A percentile compares a stretch with the other conserved stretches of the same genome.
Evolutionary conservation across 495 filamentous ascomycete species (phyloP).

Genomic region (Penicillium samsonianum): DNA sequence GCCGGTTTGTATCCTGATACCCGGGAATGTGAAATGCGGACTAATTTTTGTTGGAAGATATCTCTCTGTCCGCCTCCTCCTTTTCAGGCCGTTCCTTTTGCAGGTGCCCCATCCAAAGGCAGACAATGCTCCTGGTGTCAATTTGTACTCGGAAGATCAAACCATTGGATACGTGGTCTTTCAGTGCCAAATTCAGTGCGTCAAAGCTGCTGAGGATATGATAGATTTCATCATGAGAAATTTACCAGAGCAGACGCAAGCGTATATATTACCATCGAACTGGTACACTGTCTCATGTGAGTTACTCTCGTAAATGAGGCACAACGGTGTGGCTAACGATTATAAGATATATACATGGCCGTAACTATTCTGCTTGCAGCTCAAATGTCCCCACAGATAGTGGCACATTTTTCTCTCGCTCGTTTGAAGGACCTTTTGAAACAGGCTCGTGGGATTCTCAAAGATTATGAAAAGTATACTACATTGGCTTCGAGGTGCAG

Average conservation of each 20-base stretch:
- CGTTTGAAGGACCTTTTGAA: slow-evolving; percentile 6
- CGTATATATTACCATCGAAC: slow-evolving; percentile 21
- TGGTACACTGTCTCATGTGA: slow-evolving; percentile 14
- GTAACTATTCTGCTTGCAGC: slow-evolving; percentile 21
- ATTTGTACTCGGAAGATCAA: slow-evolving; percentile 5
- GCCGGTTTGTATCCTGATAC: slow-evolving; percentile 6
- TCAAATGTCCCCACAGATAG: slow-evolving; percentile 13
- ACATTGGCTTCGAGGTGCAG: slow-evolving; percentile 8
- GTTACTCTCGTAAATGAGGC: neutral
- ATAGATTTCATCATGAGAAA: slow-evolving; percentile 17
- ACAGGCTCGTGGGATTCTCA: slow-evolving; percentile 8
- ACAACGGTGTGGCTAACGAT: neutral
- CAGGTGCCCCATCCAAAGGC: slow-evolving; percentile 12
- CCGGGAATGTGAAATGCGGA: neutral
- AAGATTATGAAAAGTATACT: slow-evolving; percentile 5
- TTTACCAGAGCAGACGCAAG: slow-evolving; percentile 15
- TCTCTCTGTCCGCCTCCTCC: slow-evolving; percentile 20
- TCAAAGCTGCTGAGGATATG: slow-evolving; percentile 18
- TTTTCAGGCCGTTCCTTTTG: slow-evolving; percentile 17
- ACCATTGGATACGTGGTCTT: slow-evolving; percentile 4
- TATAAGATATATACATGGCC: slow-evolving; percentile 20
- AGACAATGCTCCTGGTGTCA: neutral
- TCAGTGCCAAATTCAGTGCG: slow-evolving; percentile 16
- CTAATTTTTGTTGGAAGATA: slow-evolving; percentile 7
- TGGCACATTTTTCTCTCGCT: slow-evolving; percentile 14